These are phyloP conservation scores for Pleochaeta shiraiana DNA, from an alignment of 2,329 filamentous ascomycete species.

Conservation along the genomic window DNA sequence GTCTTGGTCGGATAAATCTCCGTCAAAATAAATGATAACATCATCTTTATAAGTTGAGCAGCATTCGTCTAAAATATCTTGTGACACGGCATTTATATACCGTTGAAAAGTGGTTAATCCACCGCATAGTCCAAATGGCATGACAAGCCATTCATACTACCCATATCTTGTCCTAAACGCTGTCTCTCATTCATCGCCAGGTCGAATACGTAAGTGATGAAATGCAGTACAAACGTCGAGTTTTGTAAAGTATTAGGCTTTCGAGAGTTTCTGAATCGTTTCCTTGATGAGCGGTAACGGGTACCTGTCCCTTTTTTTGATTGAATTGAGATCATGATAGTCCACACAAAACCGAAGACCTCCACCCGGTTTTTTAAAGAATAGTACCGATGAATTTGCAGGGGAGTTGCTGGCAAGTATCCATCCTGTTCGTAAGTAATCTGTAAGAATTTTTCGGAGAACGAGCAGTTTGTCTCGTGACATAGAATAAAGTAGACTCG, in stretches of 20 bases:
- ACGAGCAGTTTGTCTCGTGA: background rate
- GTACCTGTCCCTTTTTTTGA: slow-evolving; percentile 3
- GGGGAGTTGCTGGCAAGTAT: background rate
- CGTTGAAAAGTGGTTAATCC: background rate
- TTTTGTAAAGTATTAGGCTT: background rate
- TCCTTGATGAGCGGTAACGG: background rate
- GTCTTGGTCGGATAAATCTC: background rate
- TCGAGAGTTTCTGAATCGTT: background rate
- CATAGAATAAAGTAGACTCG: background rate
- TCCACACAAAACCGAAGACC: too few relatives aligned
- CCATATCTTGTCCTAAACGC: slow-evolving; percentile 5
- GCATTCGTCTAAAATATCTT: background rate
- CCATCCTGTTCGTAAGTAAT: slow-evolving; percentile 2
- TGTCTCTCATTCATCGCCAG: background rate
- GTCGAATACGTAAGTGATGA: slow-evolving; percentile 4
- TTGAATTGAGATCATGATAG: background rate
- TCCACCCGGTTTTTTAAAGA: too few relatives aligned
- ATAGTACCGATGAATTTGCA: background rate
- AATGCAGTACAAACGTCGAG: background rate
- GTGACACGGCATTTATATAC: slow-evolving; percentile 5
- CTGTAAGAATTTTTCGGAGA: slow-evolving; percentile 2
- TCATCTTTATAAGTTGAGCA: background rate
- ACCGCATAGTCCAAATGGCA: slow-evolving; percentile 5
- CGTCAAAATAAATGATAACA: slow-evolving; percentile 5
- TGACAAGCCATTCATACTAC: slow-evolving; percentile 9